A percentile compares a stretch with the other conserved stretches of the same genome.
phyloP scores from a whole-genome alignment of 257 asterid genomes.

The Coffea canephora region DNA sequence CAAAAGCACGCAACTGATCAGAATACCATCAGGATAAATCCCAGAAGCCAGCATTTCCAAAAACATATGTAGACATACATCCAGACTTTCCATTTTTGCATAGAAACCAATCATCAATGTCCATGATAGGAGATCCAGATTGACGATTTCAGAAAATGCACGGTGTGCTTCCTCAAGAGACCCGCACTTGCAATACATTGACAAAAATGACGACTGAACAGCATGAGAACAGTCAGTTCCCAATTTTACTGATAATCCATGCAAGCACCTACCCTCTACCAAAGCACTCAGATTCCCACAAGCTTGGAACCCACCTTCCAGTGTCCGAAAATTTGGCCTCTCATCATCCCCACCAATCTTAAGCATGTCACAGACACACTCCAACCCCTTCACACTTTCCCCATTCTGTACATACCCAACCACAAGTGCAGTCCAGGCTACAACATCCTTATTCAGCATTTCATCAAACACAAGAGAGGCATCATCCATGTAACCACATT shows the following conservation, averaged over 20 bases:
- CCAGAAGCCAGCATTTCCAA: conserved; percentile 51
- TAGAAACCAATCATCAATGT: conserved; percentile 49
- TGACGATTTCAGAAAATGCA: conserved; percentile 50
- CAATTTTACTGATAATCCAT: conserved; percentile 52
- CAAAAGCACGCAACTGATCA: conserved; percentile 55
- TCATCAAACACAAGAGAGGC: conserved; percentile 63
- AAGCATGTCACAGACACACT: conserved; percentile 61
- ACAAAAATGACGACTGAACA: conserved; percentile 56
- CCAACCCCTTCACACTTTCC: conserved; percentile 53
- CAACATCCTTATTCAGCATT: conserved; percentile 60
- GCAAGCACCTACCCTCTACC: conserved; percentile 66
- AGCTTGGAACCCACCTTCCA: conserved; percentile 85
- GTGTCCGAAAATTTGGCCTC: conserved; percentile 62
- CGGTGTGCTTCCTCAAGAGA: conserved; percentile 45
- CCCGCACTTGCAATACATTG: conserved; percentile 70
- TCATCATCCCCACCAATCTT: conserved; percentile 38
- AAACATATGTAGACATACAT: conserved; percentile 43
- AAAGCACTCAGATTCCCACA: conserved; percentile 62
- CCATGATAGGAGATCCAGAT: conserved; percentile 70
- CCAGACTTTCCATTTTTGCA: conserved; percentile 42
- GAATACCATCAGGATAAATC: conserved; percentile 58
- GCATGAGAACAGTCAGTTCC: conserved; percentile 39
- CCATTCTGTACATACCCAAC: conserved; percentile 74
- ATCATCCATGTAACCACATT: conserved; percentile 52
- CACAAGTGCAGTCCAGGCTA: conserved; percentile 76